Conservation (phyloP, 768 basidiomycete genomes). For the Suillus bovinus region DNA sequence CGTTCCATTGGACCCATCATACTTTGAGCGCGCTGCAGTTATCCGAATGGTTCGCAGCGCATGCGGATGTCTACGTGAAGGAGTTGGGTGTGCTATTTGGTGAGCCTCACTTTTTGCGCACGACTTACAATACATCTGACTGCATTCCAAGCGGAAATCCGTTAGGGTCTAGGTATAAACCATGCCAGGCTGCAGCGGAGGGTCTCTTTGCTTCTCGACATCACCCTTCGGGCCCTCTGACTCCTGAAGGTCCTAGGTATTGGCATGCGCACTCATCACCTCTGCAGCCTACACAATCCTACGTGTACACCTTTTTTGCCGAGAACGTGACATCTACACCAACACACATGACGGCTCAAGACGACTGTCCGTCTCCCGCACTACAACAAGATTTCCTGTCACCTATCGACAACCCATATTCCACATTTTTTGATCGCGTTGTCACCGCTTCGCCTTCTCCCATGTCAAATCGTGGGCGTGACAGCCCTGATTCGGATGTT, state of each 20-base stretch:
- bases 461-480: constrained; percentile 35
- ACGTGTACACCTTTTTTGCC: constrained; percentile 51
- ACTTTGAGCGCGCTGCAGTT: constrained; percentile 53
- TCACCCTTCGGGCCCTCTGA: constrained; percentile 24
- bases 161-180: constrained; percentile 61
- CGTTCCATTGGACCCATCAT: constrained; percentile 53
- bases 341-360: neutral
- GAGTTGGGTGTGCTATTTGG: constrained; percentile 66
- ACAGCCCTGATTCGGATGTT: constrained; percentile 12
- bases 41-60: constrained; percentile 53
- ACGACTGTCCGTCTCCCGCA: constrained; percentile 21
- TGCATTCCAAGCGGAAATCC: constrained; percentile 55
- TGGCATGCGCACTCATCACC: constrained; percentile 34
- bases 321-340: constrained; percentile 38
- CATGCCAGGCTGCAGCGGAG: constrained; percentile 57
- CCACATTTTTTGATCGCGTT: constrained; percentile 43
- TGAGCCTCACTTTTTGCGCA: constrained; percentile 23
- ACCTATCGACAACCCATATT: constrained; percentile 26
- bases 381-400: constrained; percentile 23
- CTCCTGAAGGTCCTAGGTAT: constrained; percentile 44
- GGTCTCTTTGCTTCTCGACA: constrained; percentile 36
- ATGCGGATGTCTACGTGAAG: constrained; percentile 69
- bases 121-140: constrained; percentile 15
- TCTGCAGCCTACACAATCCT: constrained; percentile 20
- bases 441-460: constrained; percentile 38